Conservation (phyloP, 2,329 filamentous ascomycete species). For the Exophiala sp. region DNA sequence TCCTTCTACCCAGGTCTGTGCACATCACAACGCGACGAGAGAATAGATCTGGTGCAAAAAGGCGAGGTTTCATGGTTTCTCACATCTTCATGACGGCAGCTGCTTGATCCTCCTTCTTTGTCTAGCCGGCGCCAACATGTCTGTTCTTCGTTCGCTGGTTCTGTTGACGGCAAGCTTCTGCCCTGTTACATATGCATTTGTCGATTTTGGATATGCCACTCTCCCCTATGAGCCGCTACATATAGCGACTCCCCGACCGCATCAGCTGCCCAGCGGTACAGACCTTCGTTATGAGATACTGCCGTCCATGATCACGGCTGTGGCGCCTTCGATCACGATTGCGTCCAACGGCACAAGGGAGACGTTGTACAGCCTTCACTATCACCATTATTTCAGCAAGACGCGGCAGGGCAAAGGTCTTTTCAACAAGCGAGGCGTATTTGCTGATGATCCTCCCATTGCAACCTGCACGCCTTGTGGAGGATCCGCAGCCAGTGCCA, state of each 20-base stretch:
- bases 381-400: slow-evolving; percentile 19
- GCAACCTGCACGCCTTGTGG: slow-evolving; percentile 25
- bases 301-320: slow-evolving; percentile 25
- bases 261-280: slow-evolving; percentile 19
- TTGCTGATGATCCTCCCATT: slow-evolving; percentile 21
- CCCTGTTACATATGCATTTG: slow-evolving; percentile 11
- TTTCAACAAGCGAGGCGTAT: slow-evolving; percentile 24
- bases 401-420: slow-evolving; percentile 19
- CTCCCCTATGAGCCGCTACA: slow-evolving; percentile 11
- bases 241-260: slow-evolving; percentile 20
- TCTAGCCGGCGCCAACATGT: slow-evolving; percentile 7
- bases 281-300: slow-evolving; percentile 21
- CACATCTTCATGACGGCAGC: neutral
- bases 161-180: slow-evolving; percentile 12
- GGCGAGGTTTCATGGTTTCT: neutral
- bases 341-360: slow-evolving; percentile 17
- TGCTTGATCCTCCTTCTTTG: neutral
- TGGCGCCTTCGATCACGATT: slow-evolving; percentile 20
- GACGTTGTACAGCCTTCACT: slow-evolving; percentile 25
- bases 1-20: slow-evolving; percentile 8
- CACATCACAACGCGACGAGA: slow-evolving; percentile 18
- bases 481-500: slow-evolving; percentile 5
- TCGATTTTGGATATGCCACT: slow-evolving; percentile 24
- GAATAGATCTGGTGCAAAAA: neutral
- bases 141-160: slow-evolving; percentile 7